Conservation (phyloP, 345 rosid species). For the Arabidopsis suecica region DNA sequence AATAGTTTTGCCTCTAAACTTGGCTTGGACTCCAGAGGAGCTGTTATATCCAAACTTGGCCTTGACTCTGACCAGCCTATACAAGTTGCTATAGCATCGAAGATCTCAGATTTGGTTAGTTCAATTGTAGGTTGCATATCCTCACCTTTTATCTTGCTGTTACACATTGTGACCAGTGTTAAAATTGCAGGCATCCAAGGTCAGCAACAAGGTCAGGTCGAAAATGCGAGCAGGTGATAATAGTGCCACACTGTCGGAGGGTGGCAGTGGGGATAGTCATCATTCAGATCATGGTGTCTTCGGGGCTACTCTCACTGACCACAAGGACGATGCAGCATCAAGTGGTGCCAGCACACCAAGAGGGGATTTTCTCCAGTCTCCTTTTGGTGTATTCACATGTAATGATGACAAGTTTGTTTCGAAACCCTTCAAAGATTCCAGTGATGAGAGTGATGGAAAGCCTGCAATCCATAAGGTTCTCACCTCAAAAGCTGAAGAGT, state of each 20-base stretch:
- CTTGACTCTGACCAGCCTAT: slow-evolving; percentile 91
- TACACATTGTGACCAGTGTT: slow-evolving; percentile 44
- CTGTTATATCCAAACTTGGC: slow-evolving; percentile 73
- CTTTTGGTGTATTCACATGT: slow-evolving; percentile 67
- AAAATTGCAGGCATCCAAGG: slow-evolving; percentile 70
- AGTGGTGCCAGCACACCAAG: slow-evolving; percentile 95
- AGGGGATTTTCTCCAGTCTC: slow-evolving; percentile 63
- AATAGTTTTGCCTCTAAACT: slow-evolving; percentile 60
- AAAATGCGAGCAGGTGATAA: slow-evolving; percentile 68
- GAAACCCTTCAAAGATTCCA: slow-evolving; percentile 62
- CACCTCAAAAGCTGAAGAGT: slow-evolving; percentile 83
- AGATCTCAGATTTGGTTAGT: slow-evolving; percentile 90
- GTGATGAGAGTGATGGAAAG: slow-evolving; percentile 79
- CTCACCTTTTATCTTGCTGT: slow-evolving; percentile 32
- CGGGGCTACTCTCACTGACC: slow-evolving; percentile 59
- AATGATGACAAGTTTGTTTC: slow-evolving; percentile 56
- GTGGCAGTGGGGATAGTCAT: slow-evolving; percentile 80
- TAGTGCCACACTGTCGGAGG: slow-evolving; percentile 61
- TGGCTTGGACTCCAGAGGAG: slow-evolving; percentile 41
- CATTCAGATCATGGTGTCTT: slow-evolving; percentile 65
- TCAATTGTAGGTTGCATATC: slow-evolving; percentile 31
- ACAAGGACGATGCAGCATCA: slow-evolving; percentile 80
- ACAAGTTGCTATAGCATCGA: slow-evolving; percentile 88
- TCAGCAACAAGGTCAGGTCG: slow-evolving; percentile 86
- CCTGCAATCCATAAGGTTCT: slow-evolving; percentile 69